phyloP scores from a whole-genome alignment of 345 rosid genomes.

The Brassica cretica region DNA sequence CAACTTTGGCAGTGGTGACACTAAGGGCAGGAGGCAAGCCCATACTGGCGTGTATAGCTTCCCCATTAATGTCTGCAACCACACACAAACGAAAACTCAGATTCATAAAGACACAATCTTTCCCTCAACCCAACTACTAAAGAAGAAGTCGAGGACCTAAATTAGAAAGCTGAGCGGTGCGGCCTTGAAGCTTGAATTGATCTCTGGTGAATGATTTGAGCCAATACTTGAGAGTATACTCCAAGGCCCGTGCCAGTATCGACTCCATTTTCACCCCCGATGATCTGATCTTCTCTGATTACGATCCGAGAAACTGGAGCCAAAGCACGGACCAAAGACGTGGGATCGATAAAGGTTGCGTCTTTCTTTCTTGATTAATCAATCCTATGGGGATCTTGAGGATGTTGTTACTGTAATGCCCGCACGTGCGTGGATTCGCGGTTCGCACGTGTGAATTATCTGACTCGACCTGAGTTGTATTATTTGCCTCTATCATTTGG shows the following conservation, averaged over 20 bases:
- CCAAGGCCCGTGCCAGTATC: constrained; percentile 88
- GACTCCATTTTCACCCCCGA: constrained; percentile 67
- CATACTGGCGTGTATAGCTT: constrained; percentile 96
- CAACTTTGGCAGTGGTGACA: constrained; percentile 87
- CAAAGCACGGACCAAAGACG: constrained; percentile 35
- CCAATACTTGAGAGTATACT: constrained; percentile 99
- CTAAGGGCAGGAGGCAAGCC: constrained; percentile 92
- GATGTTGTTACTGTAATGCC: constrained; percentile 22
- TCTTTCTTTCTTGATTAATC: constrained; percentile 12
- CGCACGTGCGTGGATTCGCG: constrained; percentile 34
- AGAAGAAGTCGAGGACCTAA: constrained; percentile 46
- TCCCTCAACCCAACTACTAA: neutral
- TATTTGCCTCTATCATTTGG: neutral
- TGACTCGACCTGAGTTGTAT: constrained; percentile 2
- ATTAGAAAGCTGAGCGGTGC: constrained; percentile 86
- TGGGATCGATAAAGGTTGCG: constrained; percentile 34
- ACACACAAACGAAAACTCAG: neutral
- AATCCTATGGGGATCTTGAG: constrained; percentile 30
- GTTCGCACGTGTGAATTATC: constrained; percentile 18
- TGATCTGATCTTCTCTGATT: constrained; percentile 20
- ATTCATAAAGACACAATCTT: neutral
- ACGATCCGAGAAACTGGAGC: constrained; percentile 15
- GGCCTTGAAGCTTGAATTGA: constrained; percentile 94
- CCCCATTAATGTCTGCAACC: constrained; percentile 82
- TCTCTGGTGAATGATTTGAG: constrained; percentile 98